phyloP scores from a whole-genome alignment of 306 rosid species.

The Arachis hypogaea region DNA sequence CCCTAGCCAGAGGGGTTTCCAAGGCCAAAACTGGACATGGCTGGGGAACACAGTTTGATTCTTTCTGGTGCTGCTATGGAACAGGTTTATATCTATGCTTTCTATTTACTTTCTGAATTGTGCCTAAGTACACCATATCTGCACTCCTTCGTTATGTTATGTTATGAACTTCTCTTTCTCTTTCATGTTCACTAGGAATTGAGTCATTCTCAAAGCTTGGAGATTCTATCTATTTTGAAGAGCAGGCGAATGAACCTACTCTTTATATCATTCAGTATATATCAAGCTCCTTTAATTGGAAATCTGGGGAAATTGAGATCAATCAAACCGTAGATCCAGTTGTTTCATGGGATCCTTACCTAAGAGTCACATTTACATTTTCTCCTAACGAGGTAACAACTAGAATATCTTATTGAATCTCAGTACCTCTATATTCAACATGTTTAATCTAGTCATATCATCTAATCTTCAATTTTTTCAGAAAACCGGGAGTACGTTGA shows the following conservation, averaged over 20 bases:
- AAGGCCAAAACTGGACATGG: conserved; percentile 61
- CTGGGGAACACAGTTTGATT: conserved; percentile 68
- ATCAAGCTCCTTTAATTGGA: conserved; percentile 81
- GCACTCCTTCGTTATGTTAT: background rate
- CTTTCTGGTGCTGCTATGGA: conserved; percentile 98
- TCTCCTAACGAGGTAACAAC: conserved; percentile 51
- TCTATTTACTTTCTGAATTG: background rate
- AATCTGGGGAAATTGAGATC: conserved; percentile 54
- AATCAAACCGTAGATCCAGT: conserved; percentile 61
- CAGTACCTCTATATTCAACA: conserved; percentile 8
- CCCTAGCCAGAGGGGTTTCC: conserved; percentile 68
- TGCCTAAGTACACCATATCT: conserved; percentile 6
- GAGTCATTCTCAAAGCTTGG: conserved; percentile 93
- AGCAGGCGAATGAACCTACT: conserved; percentile 52
- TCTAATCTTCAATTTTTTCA: conserved; percentile 36
- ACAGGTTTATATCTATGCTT: conserved; percentile 55
- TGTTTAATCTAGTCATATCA: background rate
- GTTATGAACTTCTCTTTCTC: background rate
- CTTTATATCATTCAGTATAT: conserved; percentile 82
- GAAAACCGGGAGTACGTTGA: conserved; percentile 51
- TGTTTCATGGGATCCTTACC: conserved; percentile 66
- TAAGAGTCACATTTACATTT: conserved; percentile 56
- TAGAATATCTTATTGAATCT: conserved; percentile 22
- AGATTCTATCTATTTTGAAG: conserved; percentile 92
- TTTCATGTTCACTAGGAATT: conserved; percentile 51